Base-by-base conservation (phyloP, 2,329 filamentous ascomycete species). In the Beauveria scarabaeidicola region DNA sequence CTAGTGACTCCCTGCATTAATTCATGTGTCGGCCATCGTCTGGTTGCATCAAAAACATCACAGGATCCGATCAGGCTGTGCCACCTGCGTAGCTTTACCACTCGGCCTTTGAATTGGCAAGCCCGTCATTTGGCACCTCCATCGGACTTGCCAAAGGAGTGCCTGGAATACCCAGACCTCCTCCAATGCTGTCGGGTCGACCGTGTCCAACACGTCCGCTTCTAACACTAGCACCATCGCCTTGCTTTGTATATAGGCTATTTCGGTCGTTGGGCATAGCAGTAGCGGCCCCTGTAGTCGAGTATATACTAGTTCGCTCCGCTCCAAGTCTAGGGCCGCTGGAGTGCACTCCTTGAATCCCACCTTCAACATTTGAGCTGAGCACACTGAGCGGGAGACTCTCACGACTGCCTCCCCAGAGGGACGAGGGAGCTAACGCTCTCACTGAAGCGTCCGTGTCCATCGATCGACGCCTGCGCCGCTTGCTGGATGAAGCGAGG, bases 381-480 rank as follows among this genome's bases (percentile, higher is more conserved):
- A 94, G 78, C 6, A 93, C 85, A 67, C 88, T 91, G 27, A 94
- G 77, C 0, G 90, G 90, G 1, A 94, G 78, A 47, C 85, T 89
- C 72, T 94, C 90, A 62, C 89, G 85, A 67, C 87, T 91, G 47
- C 89, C 89, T 48, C 90, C 90, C 79, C 89, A 94, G 5, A 93
- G 78, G 0, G 89, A 92, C 0, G 87, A 90, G 0, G 90, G 90
- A 1, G 90, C 88, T n/a, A 95, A 76, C 2, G 90, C 90, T 47
- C 90, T 87, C 43, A 94, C 89, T 0, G 89, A 93, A 5, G 90
- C 90, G 69, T 94, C 89, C 0, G 90, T 94, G 71, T 94, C 90
- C 73, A 93, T 85, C 32, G 89, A 92, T 62, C 89, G 83, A 52
- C 90, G 83, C 40, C 90, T 85, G 29, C 86, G 82, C 41, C 87